Base-by-base conservation (phyloP, 495 filamentous ascomycete species). In the Hyaloscypha hepaticicola region DNA sequence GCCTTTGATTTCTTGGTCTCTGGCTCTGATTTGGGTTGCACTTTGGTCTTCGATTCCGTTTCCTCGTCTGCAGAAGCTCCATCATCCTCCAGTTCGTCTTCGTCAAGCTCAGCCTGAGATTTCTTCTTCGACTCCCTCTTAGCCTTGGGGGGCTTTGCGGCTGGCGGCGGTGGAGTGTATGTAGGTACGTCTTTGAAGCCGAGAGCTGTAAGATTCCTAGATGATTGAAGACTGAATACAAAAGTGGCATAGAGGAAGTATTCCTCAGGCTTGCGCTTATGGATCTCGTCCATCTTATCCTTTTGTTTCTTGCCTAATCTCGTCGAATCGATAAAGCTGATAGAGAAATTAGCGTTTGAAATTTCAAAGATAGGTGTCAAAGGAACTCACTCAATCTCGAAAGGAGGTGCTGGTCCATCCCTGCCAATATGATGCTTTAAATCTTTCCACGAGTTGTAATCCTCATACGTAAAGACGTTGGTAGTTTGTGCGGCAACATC, bases 301-400 rank as follows among this genome's bases (percentile, higher is more conserved):
- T 58, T 49, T 19, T 45, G 38, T 3, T 26, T 50, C 29, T 63
- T 63, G n/a, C 41, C 14, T n/a, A 24, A 24, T 26, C 27, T 49
- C 4, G 19, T 56, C 52, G 28, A 45, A 48, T 66, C 57, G 38
- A 53, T 3, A 31, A 38, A 22, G 25, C 50, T 22, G 19, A 27
- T 25, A 4, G 19, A 16, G 4, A 4, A 16, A 45, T 45, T 45
- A 45, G 38, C 31, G 22, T 55, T 50, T 34, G 24, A 33, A 21
- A 64, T 45, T 45, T 9, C 12, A 16, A 4, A 45, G 9, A 4
- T 16, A 19, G 0, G 4, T 4, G 9, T 45, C 38, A 11, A n/a
- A 4, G 5, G 26, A 1, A 61, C 61, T 58, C 52, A 68, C 66
- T 28, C 38, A 41, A 68, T 29, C 55, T 68, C 61, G 26, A 68